Evolutionary conservation across 208 protist species (phyloP).

Genomic region (Wallacemonas sp.): DNA sequence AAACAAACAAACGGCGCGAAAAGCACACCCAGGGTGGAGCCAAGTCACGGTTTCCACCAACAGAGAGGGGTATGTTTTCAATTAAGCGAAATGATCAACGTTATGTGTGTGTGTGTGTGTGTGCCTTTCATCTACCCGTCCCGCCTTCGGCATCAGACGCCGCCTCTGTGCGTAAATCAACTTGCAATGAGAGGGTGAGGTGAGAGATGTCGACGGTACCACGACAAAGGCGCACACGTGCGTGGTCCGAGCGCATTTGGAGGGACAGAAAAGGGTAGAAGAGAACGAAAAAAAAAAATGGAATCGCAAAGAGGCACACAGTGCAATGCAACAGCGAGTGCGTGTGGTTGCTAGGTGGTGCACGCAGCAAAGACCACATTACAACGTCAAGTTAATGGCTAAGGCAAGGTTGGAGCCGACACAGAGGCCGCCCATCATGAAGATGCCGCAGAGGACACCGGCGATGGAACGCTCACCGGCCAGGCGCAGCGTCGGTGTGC

Average conservation of each 20-base stretch:
- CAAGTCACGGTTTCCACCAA: neutral
- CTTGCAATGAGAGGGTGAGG: neutral
- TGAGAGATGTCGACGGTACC: neutral
- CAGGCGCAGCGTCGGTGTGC: conserved; percentile 33
- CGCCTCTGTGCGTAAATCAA: no score
- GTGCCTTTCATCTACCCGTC: no score
- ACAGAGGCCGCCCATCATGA: conserved; percentile 53
- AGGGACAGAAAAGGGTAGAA: neutral
- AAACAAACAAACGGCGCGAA: neutral
- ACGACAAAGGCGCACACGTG: neutral
- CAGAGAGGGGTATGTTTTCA: neutral
- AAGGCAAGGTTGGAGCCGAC: conserved; percentile 49
- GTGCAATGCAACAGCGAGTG: no score
- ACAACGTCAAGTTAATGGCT: conserved; percentile 37
- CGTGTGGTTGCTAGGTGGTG: no score
- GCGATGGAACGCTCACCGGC: conserved; percentile 68
- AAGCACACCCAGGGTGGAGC: neutral
- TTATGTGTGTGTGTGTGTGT: no score
- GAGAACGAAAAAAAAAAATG: neutral
- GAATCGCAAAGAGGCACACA: no score
- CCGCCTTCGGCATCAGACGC: no score
- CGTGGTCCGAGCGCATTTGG: neutral
- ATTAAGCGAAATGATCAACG: no score
- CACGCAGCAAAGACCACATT: no score
- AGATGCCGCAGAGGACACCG: conserved; percentile 36